These are phyloP conservation scores for Scutellaria baicalensis DNA, from an alignment of 257 asterid species.

Conservation along the genomic window DNA sequence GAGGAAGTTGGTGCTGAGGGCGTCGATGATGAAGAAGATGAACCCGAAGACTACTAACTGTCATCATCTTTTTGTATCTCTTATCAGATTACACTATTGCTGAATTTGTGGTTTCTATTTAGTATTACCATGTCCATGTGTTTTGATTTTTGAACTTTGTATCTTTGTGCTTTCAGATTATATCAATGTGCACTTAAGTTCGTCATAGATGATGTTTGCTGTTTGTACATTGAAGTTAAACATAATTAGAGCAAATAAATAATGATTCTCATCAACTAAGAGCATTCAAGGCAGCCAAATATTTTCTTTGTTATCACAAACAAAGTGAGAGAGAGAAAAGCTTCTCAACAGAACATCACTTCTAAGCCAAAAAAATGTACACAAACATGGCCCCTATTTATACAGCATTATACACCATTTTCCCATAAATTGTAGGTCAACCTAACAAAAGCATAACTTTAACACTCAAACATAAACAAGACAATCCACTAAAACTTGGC, in stretches of 20 bases:
- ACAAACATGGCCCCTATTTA: conserved; percentile 23
- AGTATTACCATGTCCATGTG: no score
- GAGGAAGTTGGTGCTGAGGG: conserved; percentile 95
- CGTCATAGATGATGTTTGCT: neutral
- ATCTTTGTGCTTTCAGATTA: neutral
- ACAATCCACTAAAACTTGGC: neutral
- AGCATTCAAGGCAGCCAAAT: no score
- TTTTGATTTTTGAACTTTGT: no score
- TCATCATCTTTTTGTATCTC: neutral
- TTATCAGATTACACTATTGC: neutral
- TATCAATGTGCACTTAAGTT: neutral
- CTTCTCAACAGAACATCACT: neutral
- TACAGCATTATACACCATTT: conserved; percentile 20
- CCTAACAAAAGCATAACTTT: conserved; percentile 18
- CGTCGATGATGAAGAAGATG: conserved; percentile 76
- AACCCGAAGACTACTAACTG: conserved; percentile 49
- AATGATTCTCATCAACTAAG: no score
- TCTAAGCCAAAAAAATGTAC: conserved; percentile 14
- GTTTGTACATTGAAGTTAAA: neutral
- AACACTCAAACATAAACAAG: conserved; percentile 7
- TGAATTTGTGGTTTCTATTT: neutral
- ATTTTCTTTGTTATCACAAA: no score
- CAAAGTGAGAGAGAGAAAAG: neutral
- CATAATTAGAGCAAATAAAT: neutral
- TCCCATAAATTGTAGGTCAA: conserved; percentile 15